These are phyloP conservation scores for Graphiopsis chlorocephala DNA, from an alignment of 2,329 filamentous ascomycete species.

Conservation along the genomic window DNA sequence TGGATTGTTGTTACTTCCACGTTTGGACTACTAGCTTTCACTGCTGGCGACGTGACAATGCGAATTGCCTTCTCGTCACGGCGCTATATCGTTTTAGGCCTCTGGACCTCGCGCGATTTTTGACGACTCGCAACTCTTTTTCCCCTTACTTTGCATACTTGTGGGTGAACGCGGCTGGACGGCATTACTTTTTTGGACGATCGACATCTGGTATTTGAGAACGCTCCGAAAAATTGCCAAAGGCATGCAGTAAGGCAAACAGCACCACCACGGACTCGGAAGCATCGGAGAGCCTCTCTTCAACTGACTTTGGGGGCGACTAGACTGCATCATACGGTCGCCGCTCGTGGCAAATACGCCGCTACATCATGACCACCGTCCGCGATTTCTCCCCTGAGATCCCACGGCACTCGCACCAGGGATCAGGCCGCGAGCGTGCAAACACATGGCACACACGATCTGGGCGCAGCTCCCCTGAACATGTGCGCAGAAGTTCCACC, in stretches of 20 bases:
- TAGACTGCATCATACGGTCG: not conserved
- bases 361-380: conserved; percentile 10
- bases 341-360: not conserved
- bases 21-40: not conserved
- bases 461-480: conserved; percentile 2
- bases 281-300: not conserved
- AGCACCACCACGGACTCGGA: not conserved
- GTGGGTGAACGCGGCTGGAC: not conserved
- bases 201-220: not conserved
- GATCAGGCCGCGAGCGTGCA: not conserved
- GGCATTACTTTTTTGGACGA: not conserved
- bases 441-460: not conserved
- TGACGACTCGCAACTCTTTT: not conserved
- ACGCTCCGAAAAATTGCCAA: not conserved
- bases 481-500: not conserved
- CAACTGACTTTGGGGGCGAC: not conserved
- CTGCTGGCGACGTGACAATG: not conserved
- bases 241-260: not conserved
- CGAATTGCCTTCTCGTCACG: not conserved
- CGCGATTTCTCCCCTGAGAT: conserved; percentile 12
- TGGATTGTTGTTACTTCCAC: not conserved
- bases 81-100: not conserved
- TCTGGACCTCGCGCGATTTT: not conserved
- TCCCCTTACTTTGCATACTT: not conserved
- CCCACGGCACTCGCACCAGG: not conserved